Evolutionary conservation across 208 protist species (phyloP).

Genomic region (Zelonia costaricensis): DNA sequence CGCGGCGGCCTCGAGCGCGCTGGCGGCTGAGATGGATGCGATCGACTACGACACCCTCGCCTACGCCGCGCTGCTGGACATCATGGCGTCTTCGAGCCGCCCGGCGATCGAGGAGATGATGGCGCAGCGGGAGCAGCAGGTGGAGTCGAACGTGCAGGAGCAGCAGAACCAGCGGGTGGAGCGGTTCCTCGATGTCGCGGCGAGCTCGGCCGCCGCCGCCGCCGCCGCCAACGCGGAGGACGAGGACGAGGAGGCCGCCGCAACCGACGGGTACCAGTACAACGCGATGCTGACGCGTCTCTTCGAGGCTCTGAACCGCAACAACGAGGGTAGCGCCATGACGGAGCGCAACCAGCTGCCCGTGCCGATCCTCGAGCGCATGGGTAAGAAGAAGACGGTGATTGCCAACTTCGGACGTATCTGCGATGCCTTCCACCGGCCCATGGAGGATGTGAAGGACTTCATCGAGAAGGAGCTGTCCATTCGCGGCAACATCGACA

Average conservation of each 20-base stretch:
- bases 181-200: constrained; percentile 52
- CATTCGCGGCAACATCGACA: constrained; percentile 82
- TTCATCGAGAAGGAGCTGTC: constrained; percentile 93
- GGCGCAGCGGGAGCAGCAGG: constrained; percentile 45
- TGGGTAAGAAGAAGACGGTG: constrained; percentile 92
- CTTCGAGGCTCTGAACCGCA: constrained; percentile 67
- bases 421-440: constrained; percentile 82
- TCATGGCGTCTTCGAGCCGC: constrained; percentile 42
- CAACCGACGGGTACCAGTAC: constrained; percentile 68
- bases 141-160: constrained; percentile 26
- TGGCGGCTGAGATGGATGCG: constrained; percentile 39
- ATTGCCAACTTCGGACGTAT: constrained; percentile 92
- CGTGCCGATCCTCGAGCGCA: constrained; percentile 75
- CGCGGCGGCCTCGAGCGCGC: constrained; percentile 1
- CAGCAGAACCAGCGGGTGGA: constrained; percentile 49
- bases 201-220: not conserved
- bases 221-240: constrained; percentile 1
- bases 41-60: constrained; percentile 70
- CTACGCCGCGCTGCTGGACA: constrained; percentile 40
- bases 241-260: constrained; percentile 20
- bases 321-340: constrained; percentile 64
- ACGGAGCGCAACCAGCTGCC: constrained; percentile 82
- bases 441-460: constrained; percentile 88
- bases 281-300: constrained; percentile 68
- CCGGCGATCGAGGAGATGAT: constrained; percentile 61